Base-by-base conservation (phyloP, 2,329 filamentous ascomycete genomes). In the Boeremia lycopersici region DNA sequence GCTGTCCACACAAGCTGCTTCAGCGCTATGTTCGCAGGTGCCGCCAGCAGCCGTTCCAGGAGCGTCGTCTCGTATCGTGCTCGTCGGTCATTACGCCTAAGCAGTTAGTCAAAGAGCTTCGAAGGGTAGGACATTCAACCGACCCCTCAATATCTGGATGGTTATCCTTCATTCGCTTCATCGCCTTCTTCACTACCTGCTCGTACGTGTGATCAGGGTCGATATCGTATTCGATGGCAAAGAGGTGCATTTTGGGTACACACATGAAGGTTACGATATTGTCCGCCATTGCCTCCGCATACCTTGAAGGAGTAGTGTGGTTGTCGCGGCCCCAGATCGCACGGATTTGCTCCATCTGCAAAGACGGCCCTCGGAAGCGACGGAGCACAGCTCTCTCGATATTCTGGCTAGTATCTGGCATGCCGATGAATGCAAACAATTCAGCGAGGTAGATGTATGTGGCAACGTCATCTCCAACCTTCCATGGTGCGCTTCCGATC, bases 1-100 rank as follows among this genome's bases (percentile, higher is more conserved):
- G 44, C 44, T 31, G 43, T 56, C 48, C 40, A 56, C 11, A 52
- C 28, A 43, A 48, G n/a, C 39, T 43, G 28, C 33, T 44, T 44
- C 23, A 54, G 29, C 12, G 33, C 25, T 6, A 48, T 6, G 26
- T 48, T 54, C 9, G 9, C 23, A 5, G 45, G 39, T 9, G 31
- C 15, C 25, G 23, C 51, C 12, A 43, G 17, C 10, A 53, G 30
- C 23, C 26, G 38, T 30, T 54, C 45, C 13, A 54, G 28, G 17
- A 26, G 39, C 15, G 13, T 28, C 11, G 35, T 44, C 25, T 44
- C 33, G 23, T 38, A 23, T 26, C 33, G 25, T 13, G n/a, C 31
- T 7, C 19, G 30, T 23, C 12, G 42, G 13, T 28, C n/a, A 8
- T 45, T 35, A 13, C 12, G 30, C n/a, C 31, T 35, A 15, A 12